Base-by-base conservation (phyloP, 352 stramenopile species). In the Phytophthora aleatoria region DNA sequence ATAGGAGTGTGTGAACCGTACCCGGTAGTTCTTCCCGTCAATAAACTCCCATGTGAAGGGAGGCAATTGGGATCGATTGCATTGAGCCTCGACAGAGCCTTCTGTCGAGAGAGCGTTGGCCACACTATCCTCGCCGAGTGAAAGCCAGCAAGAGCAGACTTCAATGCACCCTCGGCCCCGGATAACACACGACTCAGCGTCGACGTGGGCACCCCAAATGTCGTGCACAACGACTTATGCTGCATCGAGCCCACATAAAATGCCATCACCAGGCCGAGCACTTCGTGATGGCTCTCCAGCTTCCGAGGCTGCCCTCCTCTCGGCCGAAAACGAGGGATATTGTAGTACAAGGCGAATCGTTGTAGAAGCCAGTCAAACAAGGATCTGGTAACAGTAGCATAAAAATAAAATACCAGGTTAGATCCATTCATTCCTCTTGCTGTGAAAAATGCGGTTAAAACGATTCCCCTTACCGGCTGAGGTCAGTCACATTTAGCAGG, bases 171-270 rank as follows among this genome's bases (percentile, higher is more conserved):
- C 12, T 60, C 53, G 2, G 53, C 53, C 5, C 42, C n/a, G 9
- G 31, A 13, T 4, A 59, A 9, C 5, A 50, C 51, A 4, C 51
- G 12, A 30, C 39, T 50, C 9, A 59, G 24, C 0, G 53, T 51
- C 26, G 30, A 36, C 5, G 28, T 33, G 2, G 35, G 55, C 1
- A 54, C 44, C 0, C 55, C 55, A 49, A 62, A 62, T 2, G 16
- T 30, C 0, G 13, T 28, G 20, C 44, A 62, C 6, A 62, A 7
- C 10, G 1, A 9, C 2, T 47, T 50, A 1, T 39, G 11, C 5
- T 20, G 31, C 55, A 62, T 62, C 6, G 44, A 43, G 9, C 24
- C 55, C 0, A 62, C 44, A 8, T 54, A 62, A 15, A 62, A 62
- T 3, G 31, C 33, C 2, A 49, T 1, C 7, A 55, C 3, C 1